Conservation (phyloP, 164 flowering plant genomes). For the Houttuynia cordata region DNA sequence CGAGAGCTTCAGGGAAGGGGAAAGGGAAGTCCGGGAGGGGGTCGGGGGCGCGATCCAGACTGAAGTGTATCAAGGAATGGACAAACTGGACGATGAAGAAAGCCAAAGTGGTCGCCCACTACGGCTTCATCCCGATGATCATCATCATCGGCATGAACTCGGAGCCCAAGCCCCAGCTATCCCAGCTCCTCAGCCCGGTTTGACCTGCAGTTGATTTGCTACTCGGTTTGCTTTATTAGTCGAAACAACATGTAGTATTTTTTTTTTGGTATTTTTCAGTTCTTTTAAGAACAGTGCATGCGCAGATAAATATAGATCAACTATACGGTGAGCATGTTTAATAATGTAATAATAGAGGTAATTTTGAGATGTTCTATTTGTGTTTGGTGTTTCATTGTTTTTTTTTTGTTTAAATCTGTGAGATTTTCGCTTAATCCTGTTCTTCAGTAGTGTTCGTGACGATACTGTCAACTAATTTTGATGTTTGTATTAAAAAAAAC, state of each 20-base stretch:
- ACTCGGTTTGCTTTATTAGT: neutral
- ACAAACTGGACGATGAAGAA: slow-evolving; percentile 62
- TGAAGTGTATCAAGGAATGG: slow-evolving; percentile 54
- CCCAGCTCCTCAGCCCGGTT: slow-evolving; percentile 56
- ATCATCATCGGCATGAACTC: slow-evolving; percentile 82
- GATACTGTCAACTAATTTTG: too few relatives aligned
- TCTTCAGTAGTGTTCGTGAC: too few relatives aligned
- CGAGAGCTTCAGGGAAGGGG: slow-evolving; percentile 28
- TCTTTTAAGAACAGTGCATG: neutral
- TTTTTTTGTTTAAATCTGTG: too few relatives aligned
- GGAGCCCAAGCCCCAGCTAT: slow-evolving; percentile 63
- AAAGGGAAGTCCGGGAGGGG: slow-evolving; percentile 37
- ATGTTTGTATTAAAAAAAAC: too few relatives aligned
- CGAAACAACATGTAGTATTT: neutral
- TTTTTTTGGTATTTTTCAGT: neutral
- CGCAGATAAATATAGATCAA: too few relatives aligned
- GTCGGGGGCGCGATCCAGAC: slow-evolving; percentile 19
- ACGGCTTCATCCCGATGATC: slow-evolving; percentile 68
- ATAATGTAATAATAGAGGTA: too few relatives aligned
- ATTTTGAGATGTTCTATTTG: too few relatives aligned
- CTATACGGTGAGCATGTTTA: too few relatives aligned
- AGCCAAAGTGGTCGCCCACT: slow-evolving; percentile 70
- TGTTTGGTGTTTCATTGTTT: too few relatives aligned
- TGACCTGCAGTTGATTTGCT: slow-evolving; percentile 11
- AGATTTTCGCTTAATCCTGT: too few relatives aligned